Evolutionary conservation across 495 filamentous ascomycete species (phyloP).

Genomic region (Podospora pseudopauciseta): DNA sequence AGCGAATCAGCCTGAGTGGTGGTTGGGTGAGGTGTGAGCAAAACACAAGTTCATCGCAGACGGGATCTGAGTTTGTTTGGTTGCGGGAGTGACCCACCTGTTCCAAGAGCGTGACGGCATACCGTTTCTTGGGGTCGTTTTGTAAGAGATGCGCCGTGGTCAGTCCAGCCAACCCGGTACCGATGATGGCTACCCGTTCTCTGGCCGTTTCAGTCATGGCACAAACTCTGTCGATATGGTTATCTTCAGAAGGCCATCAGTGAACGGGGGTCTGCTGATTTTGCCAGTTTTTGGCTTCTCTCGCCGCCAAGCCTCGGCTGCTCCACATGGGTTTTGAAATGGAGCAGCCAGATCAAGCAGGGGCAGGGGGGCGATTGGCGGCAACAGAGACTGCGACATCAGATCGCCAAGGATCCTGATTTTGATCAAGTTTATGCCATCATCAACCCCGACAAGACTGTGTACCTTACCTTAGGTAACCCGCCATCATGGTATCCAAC

Average conservation of each 20-base stretch:
- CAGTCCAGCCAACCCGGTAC: slow-evolving; percentile 55
- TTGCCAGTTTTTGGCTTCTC: neutral
- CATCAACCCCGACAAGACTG: neutral
- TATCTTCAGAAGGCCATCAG: neutral
- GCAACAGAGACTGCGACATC: neutral
- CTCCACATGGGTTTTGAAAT: neutral
- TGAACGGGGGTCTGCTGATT: neutral
- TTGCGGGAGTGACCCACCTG: slow-evolving; percentile 33
- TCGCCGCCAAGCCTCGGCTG: neutral
- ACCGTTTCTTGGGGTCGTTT: slow-evolving; percentile 42
- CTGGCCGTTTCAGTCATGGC: neutral
- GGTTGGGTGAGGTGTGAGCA: neutral
- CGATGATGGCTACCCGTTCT: slow-evolving; percentile 42
- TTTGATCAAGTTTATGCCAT: neutral
- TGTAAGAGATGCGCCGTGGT: slow-evolving; percentile 49
- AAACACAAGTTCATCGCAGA: neutral
- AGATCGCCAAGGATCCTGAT: neutral
- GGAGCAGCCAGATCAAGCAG: neutral
- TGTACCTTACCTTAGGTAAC: no score
- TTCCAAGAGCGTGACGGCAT: slow-evolving; percentile 48
- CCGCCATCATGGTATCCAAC: neutral
- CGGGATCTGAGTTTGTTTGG: slow-evolving; percentile 21
- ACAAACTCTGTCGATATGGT: neutral
- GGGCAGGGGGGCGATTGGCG: neutral
- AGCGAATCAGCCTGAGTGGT: slow-evolving; percentile 33